Base-by-base conservation (phyloP, 441 rosid species). In the Codiaeum variegatum region DNA sequence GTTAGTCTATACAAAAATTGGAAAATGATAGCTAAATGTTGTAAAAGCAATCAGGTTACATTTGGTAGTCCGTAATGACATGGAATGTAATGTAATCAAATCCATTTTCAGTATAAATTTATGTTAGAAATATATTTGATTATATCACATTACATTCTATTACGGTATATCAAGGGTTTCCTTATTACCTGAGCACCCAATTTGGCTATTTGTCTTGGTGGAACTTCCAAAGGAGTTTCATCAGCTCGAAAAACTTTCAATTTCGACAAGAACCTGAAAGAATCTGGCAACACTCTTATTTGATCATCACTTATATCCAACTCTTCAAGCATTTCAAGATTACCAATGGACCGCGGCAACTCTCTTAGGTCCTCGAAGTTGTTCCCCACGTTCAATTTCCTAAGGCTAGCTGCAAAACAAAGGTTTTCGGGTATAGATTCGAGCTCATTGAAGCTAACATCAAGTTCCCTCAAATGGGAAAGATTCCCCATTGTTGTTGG, bases 381-480 rank as follows among this genome's bases (percentile, higher is more conserved):
- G 60, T 84, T 86, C 10, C 82, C 88, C 11, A 85, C 86, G 54
- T 85, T 87, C 78, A 89, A 36, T 76, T 84, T 89, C 87, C 46
- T 83, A 19, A 89, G 86, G 76, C 79, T 75, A 18, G 58, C 78
- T 0, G 84, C 91, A 40, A 86, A 80, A 67, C 87, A 86, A 6
- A 89, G 81, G 80, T 76, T 87, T 79, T 87, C 93, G 0, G 93
- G 88, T 68, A 89, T 64, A 19, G 40, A 81, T 40, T 82, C 90
- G 0, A 89, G 80, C 75, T 89, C 93, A 54, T 89, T 89, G 90
- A 89, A 89, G 86, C 87, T 86, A 24, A 85, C 81, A 69, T 87
- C 94, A 24, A 89, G 88, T 72, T 89, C 94, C 83, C 70, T 81
- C 67, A 89, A 75, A 38, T 74, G 83, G 75, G 77, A 26, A 51